phyloP scores from a whole-genome alignment of 257 asterid species.

The Pogostemon cablin region DNA sequence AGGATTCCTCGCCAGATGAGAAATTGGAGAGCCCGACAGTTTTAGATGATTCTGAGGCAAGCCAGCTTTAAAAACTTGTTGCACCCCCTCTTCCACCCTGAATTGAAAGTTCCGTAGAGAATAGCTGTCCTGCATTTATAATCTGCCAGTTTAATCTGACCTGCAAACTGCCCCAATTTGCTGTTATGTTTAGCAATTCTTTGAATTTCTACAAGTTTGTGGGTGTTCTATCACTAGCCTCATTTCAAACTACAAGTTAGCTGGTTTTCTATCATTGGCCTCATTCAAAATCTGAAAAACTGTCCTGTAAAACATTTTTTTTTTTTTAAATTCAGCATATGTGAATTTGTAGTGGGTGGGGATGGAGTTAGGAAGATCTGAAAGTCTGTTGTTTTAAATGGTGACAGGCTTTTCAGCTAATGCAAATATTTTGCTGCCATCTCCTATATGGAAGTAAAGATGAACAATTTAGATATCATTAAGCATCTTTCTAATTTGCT shows the following conservation, averaged over 20 bases:
- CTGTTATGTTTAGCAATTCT: neutral
- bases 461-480: neutral
- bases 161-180: conserved; percentile 4
- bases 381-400: conserved; percentile 3
- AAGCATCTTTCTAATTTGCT: neutral
- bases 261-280: neutral
- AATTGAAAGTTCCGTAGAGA: neutral
- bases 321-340: neutral
- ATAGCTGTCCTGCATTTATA: neutral
- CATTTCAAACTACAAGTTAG: neutral
- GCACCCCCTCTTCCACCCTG: neutral
- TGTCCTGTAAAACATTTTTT: conserved; percentile 1
- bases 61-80: conserved; percentile 35
- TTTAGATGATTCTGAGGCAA: conserved; percentile 59
- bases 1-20: conserved; percentile 44
- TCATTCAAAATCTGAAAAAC: conserved; percentile 1
- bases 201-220: conserved; percentile 17
- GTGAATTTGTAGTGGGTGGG: neutral
- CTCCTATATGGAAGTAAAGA: neutral
- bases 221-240: neutral
- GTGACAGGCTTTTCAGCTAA: neutral
- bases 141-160: conserved; percentile 15
- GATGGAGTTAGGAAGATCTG: conserved; percentile 3
- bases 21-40: conserved; percentile 43
- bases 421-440: conserved; percentile 3